Conservation (phyloP, 352 stramenopile genomes). For the Pythium scleroteichum region DNA sequence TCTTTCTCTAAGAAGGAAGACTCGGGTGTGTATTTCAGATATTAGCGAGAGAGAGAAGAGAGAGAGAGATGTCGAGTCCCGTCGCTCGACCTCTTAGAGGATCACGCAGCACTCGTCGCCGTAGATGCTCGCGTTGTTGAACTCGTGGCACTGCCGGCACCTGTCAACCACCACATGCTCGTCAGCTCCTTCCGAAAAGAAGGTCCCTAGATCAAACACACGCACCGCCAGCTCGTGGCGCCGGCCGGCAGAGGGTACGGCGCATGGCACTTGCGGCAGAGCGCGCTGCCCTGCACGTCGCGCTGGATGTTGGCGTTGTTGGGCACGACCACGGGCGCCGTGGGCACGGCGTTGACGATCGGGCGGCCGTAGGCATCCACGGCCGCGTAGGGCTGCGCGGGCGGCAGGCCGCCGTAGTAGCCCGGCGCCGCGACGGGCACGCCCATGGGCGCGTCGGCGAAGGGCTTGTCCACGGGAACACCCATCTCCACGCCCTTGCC, state of each 20-base stretch:
- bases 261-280: constrained; percentile 70
- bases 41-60: neutral
- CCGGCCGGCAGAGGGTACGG: constrained; percentile 70
- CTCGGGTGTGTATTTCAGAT: neutral
- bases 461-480: constrained; percentile 27
- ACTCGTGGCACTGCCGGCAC: constrained; percentile 66
- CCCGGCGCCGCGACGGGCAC: constrained; percentile 28
- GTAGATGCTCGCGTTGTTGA: constrained; percentile 82
- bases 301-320: constrained; percentile 74
- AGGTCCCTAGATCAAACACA: constrained; percentile 1
- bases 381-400: constrained; percentile 7
- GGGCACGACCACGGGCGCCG: constrained; percentile 35
- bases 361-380: constrained; percentile 55
- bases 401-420: constrained; percentile 8
- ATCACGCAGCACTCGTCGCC: constrained; percentile 75
- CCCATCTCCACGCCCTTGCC: constrained; percentile 28
- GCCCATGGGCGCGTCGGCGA: constrained; percentile 28
- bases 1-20: too few relatives aligned
- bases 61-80: neutral
- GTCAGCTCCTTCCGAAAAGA: constrained; percentile 1
- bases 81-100: constrained; percentile 26
- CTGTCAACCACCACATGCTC: constrained; percentile 19
- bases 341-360: constrained; percentile 45
- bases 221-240: constrained; percentile 66
- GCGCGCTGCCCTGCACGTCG: constrained; percentile 67